A percentile compares a stretch with the other conserved stretches of the same genome.
phyloP scores from a whole-genome alignment of 1,284 basidiomycete genomes.

The Garcileccinum viscosum region DNA sequence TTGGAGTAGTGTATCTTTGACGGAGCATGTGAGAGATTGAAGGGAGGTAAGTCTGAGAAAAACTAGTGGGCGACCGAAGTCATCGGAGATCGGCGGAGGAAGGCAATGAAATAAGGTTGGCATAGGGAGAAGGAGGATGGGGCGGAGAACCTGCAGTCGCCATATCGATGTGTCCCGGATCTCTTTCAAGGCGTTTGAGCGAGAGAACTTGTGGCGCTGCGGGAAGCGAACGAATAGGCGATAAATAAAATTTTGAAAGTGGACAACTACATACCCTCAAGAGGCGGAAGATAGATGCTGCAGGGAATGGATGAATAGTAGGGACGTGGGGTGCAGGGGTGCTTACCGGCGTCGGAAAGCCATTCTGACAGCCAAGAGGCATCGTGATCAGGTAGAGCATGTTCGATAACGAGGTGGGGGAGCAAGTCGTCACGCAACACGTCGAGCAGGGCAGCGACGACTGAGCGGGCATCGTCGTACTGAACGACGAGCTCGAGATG shows the following conservation, averaged over 20 bases:
- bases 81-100: conserved; percentile 57
- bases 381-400: conserved; percentile 53
- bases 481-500: conserved; percentile 47
- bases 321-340: neutral
- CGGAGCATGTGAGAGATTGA: conserved; percentile 45
- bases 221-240: conserved; percentile 6
- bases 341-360: conserved; percentile 65
- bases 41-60: conserved; percentile 46
- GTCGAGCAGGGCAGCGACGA: conserved; percentile 51
- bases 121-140: conserved; percentile 33
- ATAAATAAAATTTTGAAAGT: conserved; percentile 8
- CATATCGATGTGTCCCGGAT: conserved; percentile 61
- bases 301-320: neutral
- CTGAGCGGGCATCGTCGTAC: conserved; percentile 46
- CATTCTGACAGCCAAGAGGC: conserved; percentile 61
- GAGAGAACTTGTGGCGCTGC: conserved; percentile 71
- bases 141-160: conserved; percentile 60
- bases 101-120: conserved; percentile 52
- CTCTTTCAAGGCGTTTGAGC: conserved; percentile 67
- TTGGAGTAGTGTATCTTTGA: conserved; percentile 51
- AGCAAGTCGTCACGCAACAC: conserved; percentile 61
- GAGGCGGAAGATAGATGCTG: conserved; percentile 71
- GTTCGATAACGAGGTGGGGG: conserved; percentile 63
- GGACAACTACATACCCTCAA: conserved; percentile 53
- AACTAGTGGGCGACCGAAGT: conserved; percentile 67